Percentiles rank a stretch among this genome's conserved stretches.
Evolutionary conservation across 2,329 filamentous ascomycete genomes (phyloP).

Genomic region (Incumbomyces delicatus): DNA sequence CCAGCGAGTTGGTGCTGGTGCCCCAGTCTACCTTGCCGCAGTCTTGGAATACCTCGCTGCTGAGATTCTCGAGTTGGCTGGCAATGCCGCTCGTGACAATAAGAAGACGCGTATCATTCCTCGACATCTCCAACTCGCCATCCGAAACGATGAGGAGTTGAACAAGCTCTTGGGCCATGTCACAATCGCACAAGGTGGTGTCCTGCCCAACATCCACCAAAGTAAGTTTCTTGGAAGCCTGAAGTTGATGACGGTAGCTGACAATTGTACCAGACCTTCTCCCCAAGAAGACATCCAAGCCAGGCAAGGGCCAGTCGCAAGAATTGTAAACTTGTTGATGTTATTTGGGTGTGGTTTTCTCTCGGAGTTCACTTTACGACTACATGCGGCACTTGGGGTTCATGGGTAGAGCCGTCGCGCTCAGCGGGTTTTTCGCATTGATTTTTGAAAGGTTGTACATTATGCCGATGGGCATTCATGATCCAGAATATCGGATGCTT

Average conservation of each 20-base stretch:
- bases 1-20: slow-evolving; percentile 97
- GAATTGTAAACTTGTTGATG: slow-evolving; percentile 70
- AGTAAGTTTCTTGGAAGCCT: slow-evolving; percentile 50
- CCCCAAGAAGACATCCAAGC: slow-evolving; percentile 98
- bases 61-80: slow-evolving; percentile 97
- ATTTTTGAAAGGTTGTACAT: slow-evolving; percentile 47
- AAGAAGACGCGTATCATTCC: slow-evolving; percentile 99
- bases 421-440: slow-evolving; percentile 38
- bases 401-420: slow-evolving; percentile 50
- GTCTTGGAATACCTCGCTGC: slow-evolving; percentile 98
- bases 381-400: slow-evolving; percentile 61
- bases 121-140: slow-evolving; percentile 96
- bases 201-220: slow-evolving; percentile 93
- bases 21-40: slow-evolving; percentile 91
- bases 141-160: slow-evolving; percentile 98
- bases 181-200: slow-evolving; percentile 95
- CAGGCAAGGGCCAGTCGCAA: slow-evolving; percentile 83
- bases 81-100: slow-evolving; percentile 98
- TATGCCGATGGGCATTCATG: slow-evolving; percentile 37
- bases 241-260: slow-evolving; percentile 28
- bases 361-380: slow-evolving; percentile 57
- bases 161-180: slow-evolving; percentile 97
- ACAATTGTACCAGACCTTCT: slow-evolving; percentile 64
- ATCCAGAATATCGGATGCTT: slow-evolving; percentile 21
- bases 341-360: slow-evolving; percentile 58